Base-by-base conservation (phyloP, 2,329 filamentous ascomycete species). In the Aspergillus fijiensis region DNA sequence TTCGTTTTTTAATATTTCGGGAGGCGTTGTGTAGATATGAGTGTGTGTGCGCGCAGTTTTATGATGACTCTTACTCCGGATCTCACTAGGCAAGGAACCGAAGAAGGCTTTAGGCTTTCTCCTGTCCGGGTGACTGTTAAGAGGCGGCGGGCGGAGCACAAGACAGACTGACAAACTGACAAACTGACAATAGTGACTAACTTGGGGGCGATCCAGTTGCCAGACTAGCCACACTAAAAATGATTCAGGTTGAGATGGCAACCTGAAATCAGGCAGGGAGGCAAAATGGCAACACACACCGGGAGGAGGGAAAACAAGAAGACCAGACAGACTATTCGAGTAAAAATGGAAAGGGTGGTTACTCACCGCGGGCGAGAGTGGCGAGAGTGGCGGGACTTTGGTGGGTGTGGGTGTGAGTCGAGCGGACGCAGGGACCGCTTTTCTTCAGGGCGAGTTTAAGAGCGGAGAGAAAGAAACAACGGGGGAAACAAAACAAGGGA, bases 391-490 rank as follows among this genome's bases (percentile, higher is more conserved):
- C 64, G 64, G 62, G 52, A 63, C 45, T 59, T 3, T 7, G 39
- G 3, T 45, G 39, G 47, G 16, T 14, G 55, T 39, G 48, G 47
- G 16, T 14, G 55, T 39, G 48, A 51, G 55, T 50, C 60, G 61
- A 58, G 59, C 63, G 63, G 61, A 60, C 49, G 65, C 65, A 65
- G 65, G 65, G 63, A 64, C 65, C 65, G 35, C 51, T 58, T 61
- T 54, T 59, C 49, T 54, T 52, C 48, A 58, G 49, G 56, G 49
- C 51, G 33, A 57, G 56, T 23, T 49, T 7, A 54, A 31, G 49
- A 50, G 29, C 48, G 49, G 54, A 58, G 54, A 57, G 55, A 42
- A 14, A 57, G 39, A 54, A 55, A 55, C 42, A 33, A 59, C n/a
- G 49, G 21, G 25, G 19, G 21, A 21, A 21, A 21, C 21, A 21